A percentile compares a stretch with the other conserved stretches of the same genome.
These are phyloP conservation scores for Curvularia lunata DNA, from an alignment of 2,329 filamentous ascomycete genomes.

Conservation along the genomic window DNA sequence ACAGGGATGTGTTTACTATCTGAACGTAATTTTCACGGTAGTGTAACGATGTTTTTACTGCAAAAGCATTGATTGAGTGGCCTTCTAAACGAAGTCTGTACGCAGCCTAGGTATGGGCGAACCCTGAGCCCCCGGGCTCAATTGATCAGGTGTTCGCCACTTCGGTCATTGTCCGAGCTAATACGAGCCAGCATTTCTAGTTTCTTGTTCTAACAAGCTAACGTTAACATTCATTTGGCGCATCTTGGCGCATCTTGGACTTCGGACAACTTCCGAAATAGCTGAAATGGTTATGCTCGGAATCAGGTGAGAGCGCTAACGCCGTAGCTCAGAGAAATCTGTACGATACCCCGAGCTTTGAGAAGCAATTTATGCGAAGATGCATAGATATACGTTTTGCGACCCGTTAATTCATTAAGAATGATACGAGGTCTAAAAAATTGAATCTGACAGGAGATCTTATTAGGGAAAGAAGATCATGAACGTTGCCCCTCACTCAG, in stretches of 20 bases:
- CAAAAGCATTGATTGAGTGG: neutral
- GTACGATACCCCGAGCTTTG: neutral
- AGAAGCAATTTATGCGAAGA: neutral
- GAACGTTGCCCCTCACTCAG: neutral
- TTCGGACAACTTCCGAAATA: neutral
- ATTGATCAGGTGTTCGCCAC: neutral
- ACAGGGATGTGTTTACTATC: neutral
- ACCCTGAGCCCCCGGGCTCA: too few species aligned
- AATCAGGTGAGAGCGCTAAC: neutral
- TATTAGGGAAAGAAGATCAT: neutral
- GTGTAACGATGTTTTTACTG: neutral
- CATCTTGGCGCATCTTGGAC: neutral
- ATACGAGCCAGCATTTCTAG: neutral
- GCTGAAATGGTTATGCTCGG: neutral
- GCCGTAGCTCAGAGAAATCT: neutral
- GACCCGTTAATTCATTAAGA: neutral
- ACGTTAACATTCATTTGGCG: neutral
- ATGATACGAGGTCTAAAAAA: neutral
- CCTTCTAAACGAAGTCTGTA: neutral
- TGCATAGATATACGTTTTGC: neutral
- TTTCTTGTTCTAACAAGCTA: neutral
- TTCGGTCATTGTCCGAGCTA: neutral
- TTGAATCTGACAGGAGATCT: neutral
- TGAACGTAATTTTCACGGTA: neutral
- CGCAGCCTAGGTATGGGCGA: neutral